These are phyloP conservation scores for Penicillium simplicissimum DNA, from an alignment of 495 filamentous ascomycete genomes.

Conservation along the genomic window DNA sequence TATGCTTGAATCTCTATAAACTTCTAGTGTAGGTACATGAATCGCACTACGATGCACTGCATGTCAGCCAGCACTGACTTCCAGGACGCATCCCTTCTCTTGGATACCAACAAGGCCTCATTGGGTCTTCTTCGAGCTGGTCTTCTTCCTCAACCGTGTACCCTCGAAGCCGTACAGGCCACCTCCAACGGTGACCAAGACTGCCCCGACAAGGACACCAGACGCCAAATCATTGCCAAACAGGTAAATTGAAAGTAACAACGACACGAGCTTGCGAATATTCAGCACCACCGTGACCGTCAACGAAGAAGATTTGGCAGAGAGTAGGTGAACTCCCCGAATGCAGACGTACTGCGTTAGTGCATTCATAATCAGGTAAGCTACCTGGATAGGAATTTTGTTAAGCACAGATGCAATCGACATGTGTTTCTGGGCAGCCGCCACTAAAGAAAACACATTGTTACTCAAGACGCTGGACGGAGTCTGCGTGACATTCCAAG, in stretches of 20 bases:
- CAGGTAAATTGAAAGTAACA: conserved; percentile 85
- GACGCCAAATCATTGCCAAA: conserved; percentile 81
- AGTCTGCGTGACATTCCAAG: not conserved
- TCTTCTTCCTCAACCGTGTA: conserved; percentile 38
- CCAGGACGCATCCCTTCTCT: not conserved
- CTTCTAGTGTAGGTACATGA: not conserved
- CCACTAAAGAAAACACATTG: conserved; percentile 14
- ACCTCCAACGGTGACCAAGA: conserved; percentile 83
- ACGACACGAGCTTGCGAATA: conserved; percentile 88
- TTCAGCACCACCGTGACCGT: conserved; percentile 97
- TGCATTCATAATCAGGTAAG: conserved; percentile 75
- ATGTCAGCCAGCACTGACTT: not conserved
- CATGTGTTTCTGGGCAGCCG: conserved; percentile 10
- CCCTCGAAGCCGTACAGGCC: conserved; percentile 85
- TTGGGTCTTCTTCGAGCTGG: conserved; percentile 25
- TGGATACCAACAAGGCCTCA: conserved; percentile 3
- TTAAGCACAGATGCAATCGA: conserved; percentile 30
- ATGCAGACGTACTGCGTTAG: conserved; percentile 94
- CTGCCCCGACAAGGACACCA: conserved; percentile 77
- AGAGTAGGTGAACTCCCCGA: conserved; percentile 88
- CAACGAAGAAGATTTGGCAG: conserved; percentile 80
- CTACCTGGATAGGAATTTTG: conserved; percentile 66
- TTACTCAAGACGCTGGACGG: conserved; percentile 6
- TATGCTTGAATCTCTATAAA: not conserved
- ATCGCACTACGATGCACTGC: not conserved